Percentiles rank a stretch among this genome's conserved stretches.
Conservation (phyloP, 2,329 filamentous ascomycete species). For the Beauveria brongniartii region DNA sequence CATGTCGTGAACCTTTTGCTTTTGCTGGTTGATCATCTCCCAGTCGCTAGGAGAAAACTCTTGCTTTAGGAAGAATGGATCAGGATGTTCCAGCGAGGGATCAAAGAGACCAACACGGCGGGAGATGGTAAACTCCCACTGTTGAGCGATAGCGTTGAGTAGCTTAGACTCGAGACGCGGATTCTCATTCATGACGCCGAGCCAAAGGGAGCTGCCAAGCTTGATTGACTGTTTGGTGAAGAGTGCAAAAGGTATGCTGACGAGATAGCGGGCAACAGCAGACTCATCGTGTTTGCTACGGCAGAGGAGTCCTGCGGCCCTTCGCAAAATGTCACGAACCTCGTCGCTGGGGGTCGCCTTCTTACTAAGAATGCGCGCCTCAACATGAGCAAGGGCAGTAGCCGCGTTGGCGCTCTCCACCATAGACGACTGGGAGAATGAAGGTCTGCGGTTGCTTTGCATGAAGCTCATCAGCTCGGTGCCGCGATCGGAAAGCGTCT, state of each 20-base stretch:
- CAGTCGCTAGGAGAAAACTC: slow-evolving; percentile 91
- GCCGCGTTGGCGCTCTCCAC: slow-evolving; percentile 50
- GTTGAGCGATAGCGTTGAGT: slow-evolving; percentile 76
- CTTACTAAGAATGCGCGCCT: slow-evolving; percentile 60
- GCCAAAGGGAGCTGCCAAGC: slow-evolving; percentile 89
- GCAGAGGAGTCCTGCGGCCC: slow-evolving; percentile 81
- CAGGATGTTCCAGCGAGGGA: slow-evolving; percentile 59
- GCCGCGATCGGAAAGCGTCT: slow-evolving; percentile 62
- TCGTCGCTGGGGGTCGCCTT: slow-evolving; percentile 65
- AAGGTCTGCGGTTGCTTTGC: slow-evolving; percentile 43
- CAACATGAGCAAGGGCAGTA: slow-evolving; percentile 63
- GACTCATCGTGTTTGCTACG: slow-evolving; percentile 67
- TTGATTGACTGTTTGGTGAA: slow-evolving; percentile 96
- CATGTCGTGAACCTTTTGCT: slow-evolving; percentile 71
- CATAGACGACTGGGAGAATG: slow-evolving; percentile 43
- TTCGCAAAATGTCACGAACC: slow-evolving; percentile 71
- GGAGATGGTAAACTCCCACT: slow-evolving; percentile 81
- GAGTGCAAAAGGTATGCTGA: slow-evolving; percentile 84
- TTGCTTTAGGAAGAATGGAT: slow-evolving; percentile 85
- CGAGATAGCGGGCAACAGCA: slow-evolving; percentile 75
- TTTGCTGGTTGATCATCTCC: slow-evolving; percentile 61
- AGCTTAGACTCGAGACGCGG: slow-evolving; percentile 80
- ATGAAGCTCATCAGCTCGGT: slow-evolving; percentile 56
- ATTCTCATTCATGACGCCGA: slow-evolving; percentile 95
- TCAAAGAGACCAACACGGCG: slow-evolving; percentile 77